A percentile compares a stretch with the other conserved stretches of the same genome.
Conservation (phyloP, 768 basidiomycete species). For the Naganishia friedmannii region DNA sequence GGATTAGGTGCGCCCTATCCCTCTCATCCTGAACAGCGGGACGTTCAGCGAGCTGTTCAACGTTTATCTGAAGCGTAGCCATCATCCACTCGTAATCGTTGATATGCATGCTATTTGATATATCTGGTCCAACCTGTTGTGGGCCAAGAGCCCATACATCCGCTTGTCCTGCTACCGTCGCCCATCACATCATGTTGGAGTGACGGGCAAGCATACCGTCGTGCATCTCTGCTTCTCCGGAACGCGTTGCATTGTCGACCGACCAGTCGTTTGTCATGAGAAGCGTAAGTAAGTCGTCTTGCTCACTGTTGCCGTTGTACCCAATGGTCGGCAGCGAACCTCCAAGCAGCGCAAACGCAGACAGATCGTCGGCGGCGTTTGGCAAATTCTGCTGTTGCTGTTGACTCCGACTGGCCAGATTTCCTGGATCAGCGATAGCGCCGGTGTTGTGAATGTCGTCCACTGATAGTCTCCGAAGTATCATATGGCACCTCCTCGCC, state of each 20-base stretch:
- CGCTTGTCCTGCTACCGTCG: neutral
- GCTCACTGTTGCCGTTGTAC: conserved; percentile 10
- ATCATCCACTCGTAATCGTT: too few relatives aligned
- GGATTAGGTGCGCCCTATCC: too few relatives aligned
- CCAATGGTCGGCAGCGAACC: conserved; percentile 13
- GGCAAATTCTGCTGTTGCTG: neutral
- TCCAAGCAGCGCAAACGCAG: conserved; percentile 1
- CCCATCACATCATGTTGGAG: conserved; percentile 8
- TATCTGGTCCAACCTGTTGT: too few relatives aligned
- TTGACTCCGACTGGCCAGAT: neutral
- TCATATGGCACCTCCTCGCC: conserved; percentile 25
- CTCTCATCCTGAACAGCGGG: too few relatives aligned
- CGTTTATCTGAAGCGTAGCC: too few relatives aligned
- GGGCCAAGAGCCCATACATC: too few relatives aligned
- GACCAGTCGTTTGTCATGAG: conserved; percentile 23
- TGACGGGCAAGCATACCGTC: neutral
- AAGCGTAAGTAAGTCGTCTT: conserved; percentile 16
- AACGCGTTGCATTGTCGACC: conserved; percentile 3
- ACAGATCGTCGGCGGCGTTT: neutral
- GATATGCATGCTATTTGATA: too few relatives aligned
- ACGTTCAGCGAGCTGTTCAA: too few relatives aligned
- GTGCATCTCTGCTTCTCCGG: conserved; percentile 2
- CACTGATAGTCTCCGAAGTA: conserved; percentile 8
- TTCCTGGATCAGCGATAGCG: neutral
- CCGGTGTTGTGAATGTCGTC: neutral